Evolutionary conservation across 306 rosid genomes (phyloP).

Genomic region (Glycine latifolia): DNA sequence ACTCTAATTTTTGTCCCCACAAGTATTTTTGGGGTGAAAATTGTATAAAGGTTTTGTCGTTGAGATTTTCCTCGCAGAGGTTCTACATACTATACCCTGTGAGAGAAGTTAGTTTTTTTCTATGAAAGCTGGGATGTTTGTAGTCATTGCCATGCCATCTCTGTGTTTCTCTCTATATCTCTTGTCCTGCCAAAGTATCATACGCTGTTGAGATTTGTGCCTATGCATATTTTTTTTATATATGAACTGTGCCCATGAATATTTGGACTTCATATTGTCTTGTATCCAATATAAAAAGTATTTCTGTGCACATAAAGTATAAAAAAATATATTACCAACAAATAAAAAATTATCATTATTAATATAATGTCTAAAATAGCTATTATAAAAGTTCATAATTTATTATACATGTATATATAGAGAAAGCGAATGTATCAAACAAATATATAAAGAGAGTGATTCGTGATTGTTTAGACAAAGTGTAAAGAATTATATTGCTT

Average conservation of each 20-base stretch:
- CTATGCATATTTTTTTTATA: not conserved
- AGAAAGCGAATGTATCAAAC: no score
- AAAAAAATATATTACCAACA: not conserved
- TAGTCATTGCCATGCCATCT: not conserved
- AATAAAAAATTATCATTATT: no score
- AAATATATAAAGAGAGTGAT: no score
- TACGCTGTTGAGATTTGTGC: not conserved
- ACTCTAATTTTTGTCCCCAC: slow-evolving; percentile 60
- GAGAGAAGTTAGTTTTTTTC: slow-evolving; percentile 52
- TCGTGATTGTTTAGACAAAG: not conserved
- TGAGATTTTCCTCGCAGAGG: slow-evolving; percentile 62
- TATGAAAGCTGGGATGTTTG: slow-evolving; percentile 22
- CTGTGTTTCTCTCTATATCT: not conserved
- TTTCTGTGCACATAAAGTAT: not conserved
- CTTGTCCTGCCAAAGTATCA: not conserved
- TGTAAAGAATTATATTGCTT: not conserved
- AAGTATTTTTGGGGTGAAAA: slow-evolving; percentile 45
- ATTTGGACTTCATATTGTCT: no score
- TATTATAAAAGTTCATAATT: not conserved
- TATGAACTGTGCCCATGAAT: no score
- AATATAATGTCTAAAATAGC: no score
- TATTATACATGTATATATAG: no score
- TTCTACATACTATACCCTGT: slow-evolving; percentile 40
- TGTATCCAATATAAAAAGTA: slow-evolving; percentile 28
- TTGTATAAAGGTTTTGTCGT: slow-evolving; percentile 55